phyloP scores from a whole-genome alignment of 352 stramenopile species.

The Pythium apleroticum region DNA sequence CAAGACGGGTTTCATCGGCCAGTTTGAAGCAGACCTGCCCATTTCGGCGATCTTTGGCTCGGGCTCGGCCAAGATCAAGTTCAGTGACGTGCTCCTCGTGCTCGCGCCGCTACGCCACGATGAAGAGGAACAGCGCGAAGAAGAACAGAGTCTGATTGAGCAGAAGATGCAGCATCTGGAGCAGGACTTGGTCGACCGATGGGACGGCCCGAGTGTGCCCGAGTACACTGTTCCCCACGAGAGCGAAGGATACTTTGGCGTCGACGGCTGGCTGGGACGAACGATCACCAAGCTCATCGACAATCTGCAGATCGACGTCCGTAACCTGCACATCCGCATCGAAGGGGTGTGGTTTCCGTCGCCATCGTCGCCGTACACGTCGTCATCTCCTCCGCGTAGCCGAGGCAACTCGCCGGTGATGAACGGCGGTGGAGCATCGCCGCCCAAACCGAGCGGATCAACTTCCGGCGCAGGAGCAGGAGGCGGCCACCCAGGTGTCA shows the following conservation, averaged over 20 bases:
- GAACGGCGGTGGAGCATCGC: constrained; percentile 7
- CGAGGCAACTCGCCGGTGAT: constrained; percentile 24
- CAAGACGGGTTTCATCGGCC: constrained; percentile 84
- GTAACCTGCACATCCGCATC: constrained; percentile 86
- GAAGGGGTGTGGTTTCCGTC: constrained; percentile 71
- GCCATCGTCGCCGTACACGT: constrained; percentile 24
- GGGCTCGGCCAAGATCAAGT: constrained; percentile 81
- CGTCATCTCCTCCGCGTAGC: constrained; percentile 27
- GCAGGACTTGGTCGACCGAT: constrained; percentile 79
- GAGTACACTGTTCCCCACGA: constrained; percentile 69
- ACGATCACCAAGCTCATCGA: constrained; percentile 91
- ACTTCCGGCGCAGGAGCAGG: neutral
- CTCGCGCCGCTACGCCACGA: constrained; percentile 71
- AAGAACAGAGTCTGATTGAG: constrained; percentile 54
- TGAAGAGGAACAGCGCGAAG: constrained; percentile 60
- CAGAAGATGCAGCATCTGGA: constrained; percentile 72
- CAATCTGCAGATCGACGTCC: constrained; percentile 87
- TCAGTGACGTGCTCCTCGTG: constrained; percentile 84
- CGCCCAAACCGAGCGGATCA: neutral
- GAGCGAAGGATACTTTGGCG: constrained; percentile 87
- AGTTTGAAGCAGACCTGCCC: constrained; percentile 84
- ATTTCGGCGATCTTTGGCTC: constrained; percentile 86
- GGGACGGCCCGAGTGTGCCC: constrained; percentile 64
- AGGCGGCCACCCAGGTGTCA: constrained; percentile 22
- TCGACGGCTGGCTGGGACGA: constrained; percentile 84